A percentile compares a stretch with the other conserved stretches of the same genome.
These are phyloP conservation scores for Alternaria infectoria DNA, from an alignment of 2,329 filamentous ascomycete species.

Conservation along the genomic window DNA sequence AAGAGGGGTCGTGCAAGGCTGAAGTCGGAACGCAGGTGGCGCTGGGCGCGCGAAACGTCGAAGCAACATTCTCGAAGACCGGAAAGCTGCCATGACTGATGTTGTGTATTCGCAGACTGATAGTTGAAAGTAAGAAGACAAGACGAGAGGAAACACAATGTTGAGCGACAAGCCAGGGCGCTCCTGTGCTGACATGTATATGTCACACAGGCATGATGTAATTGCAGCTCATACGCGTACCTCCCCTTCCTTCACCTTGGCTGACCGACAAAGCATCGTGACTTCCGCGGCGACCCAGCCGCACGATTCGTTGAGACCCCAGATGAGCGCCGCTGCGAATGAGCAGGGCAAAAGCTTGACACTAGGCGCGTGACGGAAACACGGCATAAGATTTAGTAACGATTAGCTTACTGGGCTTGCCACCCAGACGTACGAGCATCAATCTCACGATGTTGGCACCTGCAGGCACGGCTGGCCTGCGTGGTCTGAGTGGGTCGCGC, in stretches of 20 bases:
- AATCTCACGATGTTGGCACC: conserved; percentile 6
- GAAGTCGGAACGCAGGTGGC: conserved; percentile 7
- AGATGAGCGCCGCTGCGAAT: not conserved
- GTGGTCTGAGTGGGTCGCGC: not conserved
- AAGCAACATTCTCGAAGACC: conserved; percentile 9
- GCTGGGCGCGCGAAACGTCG: conserved; percentile 12
- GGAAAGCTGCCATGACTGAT: conserved; percentile 16
- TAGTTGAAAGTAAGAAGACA: not conserved
- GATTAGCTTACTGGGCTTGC: not conserved
- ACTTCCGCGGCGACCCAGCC: not conserved
- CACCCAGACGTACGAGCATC: not conserved
- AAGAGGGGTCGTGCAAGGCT: not conserved
- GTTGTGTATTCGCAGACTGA: not conserved
- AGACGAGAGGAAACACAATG: not conserved
- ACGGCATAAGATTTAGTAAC: not conserved
- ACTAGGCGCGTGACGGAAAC: not conserved
- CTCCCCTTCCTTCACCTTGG: conserved; percentile 8
- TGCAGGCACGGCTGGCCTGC: not conserved
- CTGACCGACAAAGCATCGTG: conserved; percentile 10
- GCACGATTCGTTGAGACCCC: not conserved
- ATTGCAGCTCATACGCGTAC: conserved; percentile 4
- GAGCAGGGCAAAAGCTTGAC: not conserved
- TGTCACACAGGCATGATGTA: conserved; percentile 13
- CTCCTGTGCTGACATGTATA: not conserved
- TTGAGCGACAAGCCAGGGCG: not conserved